Conservation (phyloP, 768 basidiomycete genomes). For the Mycena galericulata region DNA sequence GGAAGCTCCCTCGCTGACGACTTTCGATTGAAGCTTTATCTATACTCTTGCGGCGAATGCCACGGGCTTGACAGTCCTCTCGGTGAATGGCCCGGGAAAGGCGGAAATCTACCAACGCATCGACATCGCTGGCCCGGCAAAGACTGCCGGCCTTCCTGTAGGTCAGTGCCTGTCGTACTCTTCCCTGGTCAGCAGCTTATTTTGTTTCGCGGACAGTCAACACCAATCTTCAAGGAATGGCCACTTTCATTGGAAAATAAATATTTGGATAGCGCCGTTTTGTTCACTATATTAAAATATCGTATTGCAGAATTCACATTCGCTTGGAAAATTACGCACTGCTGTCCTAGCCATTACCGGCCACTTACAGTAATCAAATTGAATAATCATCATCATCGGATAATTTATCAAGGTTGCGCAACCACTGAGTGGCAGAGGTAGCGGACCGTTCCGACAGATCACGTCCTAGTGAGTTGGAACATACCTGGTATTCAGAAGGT, state of each 20-base stretch:
- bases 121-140: conserved; percentile 43
- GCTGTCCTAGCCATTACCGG: no score
- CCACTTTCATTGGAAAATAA: conserved; percentile 23
- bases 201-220: conserved; percentile 1
- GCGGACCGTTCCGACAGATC: no score
- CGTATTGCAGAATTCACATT: no score
- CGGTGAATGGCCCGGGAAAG: conserved; percentile 51
- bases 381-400: no score
- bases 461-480: no score
- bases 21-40: conserved; percentile 48
- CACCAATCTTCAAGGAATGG: conserved; percentile 30
- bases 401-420: no score
- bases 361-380: no score
- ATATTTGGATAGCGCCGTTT: not conserved
- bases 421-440: no score
- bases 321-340: no score
- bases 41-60: conserved; percentile 53
- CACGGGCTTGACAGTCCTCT: conserved; percentile 53
- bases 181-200: conserved; percentile 19
- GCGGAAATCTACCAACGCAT: conserved; percentile 33
- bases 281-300: no score
- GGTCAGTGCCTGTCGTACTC: conserved; percentile 41
- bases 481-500: no score
- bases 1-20: not conserved
- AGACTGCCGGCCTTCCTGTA: conserved; percentile 40